Conservation (phyloP, 176 grass and related monocot species). For the Thinopyrum elongatum region DNA sequence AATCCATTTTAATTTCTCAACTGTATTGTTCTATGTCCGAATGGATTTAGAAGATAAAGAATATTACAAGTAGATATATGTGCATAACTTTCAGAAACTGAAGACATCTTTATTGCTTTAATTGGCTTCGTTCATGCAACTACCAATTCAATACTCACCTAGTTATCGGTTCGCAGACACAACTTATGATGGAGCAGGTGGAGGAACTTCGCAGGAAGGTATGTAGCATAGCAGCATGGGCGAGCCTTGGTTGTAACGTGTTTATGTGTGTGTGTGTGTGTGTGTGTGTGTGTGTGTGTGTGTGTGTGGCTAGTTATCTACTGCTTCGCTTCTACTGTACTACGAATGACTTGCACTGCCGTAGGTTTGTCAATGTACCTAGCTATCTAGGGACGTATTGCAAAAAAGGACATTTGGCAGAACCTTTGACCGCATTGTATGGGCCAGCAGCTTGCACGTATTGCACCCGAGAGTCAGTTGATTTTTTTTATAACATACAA, state of each 20-base stretch:
- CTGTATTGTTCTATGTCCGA: background rate
- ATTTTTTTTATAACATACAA: background rate
- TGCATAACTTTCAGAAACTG: background rate
- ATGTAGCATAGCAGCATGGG: constrained; percentile 15
- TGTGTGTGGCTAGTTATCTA: background rate
- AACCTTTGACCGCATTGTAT: background rate
- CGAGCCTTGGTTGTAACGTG: background rate
- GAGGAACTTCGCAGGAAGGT: constrained; percentile 96
- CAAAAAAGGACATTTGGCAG: background rate
- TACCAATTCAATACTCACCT: background rate
- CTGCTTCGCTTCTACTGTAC: background rate
- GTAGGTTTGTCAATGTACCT: background rate
- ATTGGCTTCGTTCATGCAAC: background rate
- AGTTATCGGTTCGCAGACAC: constrained; percentile 46
- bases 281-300: background rate
- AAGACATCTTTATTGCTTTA: constrained; percentile 9
- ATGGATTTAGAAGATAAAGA: background rate
- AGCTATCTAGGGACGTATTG: background rate
- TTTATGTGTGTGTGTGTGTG: background rate
- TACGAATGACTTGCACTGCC: background rate
- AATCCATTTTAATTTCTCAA: background rate
- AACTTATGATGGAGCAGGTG: constrained; percentile 92
- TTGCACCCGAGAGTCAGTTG: background rate
- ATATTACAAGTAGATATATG: no score
- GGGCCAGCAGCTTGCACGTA: background rate